These are phyloP conservation scores for Hypholoma sublateritium DNA, from an alignment of 768 basidiomycete species.

Conservation along the genomic window DNA sequence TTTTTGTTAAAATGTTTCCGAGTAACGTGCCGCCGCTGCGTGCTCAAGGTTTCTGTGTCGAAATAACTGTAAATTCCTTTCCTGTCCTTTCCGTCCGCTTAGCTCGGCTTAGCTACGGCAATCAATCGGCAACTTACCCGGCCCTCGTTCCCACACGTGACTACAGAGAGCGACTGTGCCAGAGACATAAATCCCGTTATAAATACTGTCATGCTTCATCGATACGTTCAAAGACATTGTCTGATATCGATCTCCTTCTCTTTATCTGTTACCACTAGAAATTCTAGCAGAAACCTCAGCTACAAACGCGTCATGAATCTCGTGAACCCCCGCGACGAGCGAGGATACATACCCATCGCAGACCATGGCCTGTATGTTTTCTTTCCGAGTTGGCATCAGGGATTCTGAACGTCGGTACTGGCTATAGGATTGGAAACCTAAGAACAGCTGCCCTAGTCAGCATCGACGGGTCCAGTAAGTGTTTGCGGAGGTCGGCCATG, in stretches of 20 bases:
- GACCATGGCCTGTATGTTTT: slow-evolving; percentile 74
- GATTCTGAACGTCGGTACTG: no score
- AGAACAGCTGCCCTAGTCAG: slow-evolving; percentile 83
- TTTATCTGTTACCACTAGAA: background rate
- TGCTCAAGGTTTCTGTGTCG: no score
- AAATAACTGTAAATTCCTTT: no score
- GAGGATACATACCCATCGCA: slow-evolving; percentile 73
- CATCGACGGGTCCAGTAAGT: slow-evolving; percentile 76
- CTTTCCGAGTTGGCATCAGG: background rate
- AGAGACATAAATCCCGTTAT: background rate
- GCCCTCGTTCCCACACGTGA: background rate
- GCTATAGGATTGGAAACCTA: slow-evolving; percentile 73
- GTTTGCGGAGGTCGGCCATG: background rate
- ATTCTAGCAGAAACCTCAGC: background rate
- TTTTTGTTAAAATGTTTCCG: no score
- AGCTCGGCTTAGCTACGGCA: no score
- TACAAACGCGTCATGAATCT: slow-evolving; percentile 50
- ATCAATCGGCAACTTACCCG: no score
- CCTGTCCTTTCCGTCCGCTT: no score
- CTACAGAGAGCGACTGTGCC: background rate
- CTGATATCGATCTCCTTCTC: background rate
- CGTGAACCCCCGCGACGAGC: slow-evolving; percentile 48
- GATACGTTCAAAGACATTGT: background rate
- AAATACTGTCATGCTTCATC: background rate
- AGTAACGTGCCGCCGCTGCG: no score